Base-by-base conservation (phyloP, 1,284 basidiomycete genomes). In the Cutaneotrichosporon spelunceum region DNA sequence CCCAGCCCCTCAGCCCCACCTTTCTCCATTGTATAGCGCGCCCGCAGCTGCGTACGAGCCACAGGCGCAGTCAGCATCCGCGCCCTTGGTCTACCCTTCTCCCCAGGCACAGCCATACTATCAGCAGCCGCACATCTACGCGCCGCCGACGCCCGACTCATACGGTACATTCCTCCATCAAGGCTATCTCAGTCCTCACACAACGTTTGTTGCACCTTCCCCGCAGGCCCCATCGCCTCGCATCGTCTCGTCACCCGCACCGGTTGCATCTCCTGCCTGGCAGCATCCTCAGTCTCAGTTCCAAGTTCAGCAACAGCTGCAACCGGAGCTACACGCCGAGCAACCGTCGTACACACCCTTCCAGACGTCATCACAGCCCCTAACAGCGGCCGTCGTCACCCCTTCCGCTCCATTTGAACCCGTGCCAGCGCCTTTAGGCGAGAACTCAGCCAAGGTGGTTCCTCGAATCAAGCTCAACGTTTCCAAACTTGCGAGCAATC, bases 381-480 rank as follows among this genome's bases (percentile, higher is more conserved):
- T 33, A 33, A 14, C 44, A 29, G 13, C 53, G 52, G 16, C 62
- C 47, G 33, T 16, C 55, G 1, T 29, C 34, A 13, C 45, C 27
- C 34, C 48, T 27, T 27, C 48, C 13, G 27, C 26, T 30, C 27
- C 27, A 9, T 30, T 27, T 13, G 23, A 36, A 23, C 30, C 30
- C 30, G 34, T 34, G 10, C 21, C 52, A 23, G 30, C 36, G 14
- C 24, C 58, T 34, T 21, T 24, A 27, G 44, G 13, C 48, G 36
- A 27, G 10, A 50, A 24, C 47, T 30, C 49, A 14, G 13, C 50
- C 42, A n/a, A 30, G 5, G 27, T 50, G 48, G 6, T 33, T 2
- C 19, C 50, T 16, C 49, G 48, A 47, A 68, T 72, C 65, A 69
- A 56, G 24, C 58, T 72, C 19, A 57, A 58, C 30, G 4, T 58